These are phyloP conservation scores for Botrytis cinerea DNA, from an alignment of 2,329 filamentous ascomycete genomes.

Conservation along the genomic window DNA sequence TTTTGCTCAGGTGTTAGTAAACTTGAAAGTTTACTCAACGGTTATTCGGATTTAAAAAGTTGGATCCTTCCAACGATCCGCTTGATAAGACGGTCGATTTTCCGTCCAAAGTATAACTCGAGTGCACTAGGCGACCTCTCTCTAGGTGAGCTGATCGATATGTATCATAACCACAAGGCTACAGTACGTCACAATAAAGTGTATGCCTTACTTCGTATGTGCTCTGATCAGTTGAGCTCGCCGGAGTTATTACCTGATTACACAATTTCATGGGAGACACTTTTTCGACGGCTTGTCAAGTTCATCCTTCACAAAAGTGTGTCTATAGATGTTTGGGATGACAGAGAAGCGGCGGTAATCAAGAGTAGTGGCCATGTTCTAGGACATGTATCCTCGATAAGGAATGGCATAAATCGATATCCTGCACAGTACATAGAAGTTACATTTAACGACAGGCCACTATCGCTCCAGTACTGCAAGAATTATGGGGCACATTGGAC, in stretches of 20 bases:
- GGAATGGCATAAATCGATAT: too few relatives aligned
- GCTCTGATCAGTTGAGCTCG: background rate
- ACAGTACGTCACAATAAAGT: background rate
- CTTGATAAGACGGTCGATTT: background rate
- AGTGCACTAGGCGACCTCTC: background rate
- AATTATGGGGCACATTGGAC: background rate
- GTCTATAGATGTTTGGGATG: background rate
- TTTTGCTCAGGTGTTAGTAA: background rate
- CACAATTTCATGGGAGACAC: background rate
- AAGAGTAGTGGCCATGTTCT: background rate
- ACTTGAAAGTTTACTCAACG: background rate
- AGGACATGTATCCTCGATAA: background rate
- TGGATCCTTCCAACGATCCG: background rate
- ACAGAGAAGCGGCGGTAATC: background rate
- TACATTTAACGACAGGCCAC: background rate
- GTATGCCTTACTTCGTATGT: slow-evolving; percentile 7
- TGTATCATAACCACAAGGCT: background rate
- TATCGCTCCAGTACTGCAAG: background rate
- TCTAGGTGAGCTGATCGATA: background rate
- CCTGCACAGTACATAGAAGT: background rate
- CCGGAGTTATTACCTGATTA: background rate
- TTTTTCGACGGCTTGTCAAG: background rate
- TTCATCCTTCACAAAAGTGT: background rate
- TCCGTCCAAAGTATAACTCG: background rate
- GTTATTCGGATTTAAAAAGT: background rate